phyloP scores from a whole-genome alignment of 805 yeast species.

The Myxozyma neotropica region DNA sequence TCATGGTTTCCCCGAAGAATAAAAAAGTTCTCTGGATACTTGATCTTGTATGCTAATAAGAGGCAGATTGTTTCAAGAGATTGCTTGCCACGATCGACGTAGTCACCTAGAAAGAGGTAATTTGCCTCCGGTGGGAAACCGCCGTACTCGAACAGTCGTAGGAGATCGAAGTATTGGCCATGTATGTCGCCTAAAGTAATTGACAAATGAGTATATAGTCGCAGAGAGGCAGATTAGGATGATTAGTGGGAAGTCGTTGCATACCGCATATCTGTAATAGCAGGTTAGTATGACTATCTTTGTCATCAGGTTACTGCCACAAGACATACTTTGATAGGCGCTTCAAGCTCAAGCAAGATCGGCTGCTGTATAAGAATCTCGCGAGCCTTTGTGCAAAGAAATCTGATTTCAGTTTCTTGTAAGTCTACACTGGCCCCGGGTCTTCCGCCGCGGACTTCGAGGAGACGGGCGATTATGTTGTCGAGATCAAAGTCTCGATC shows the following conservation, averaged over 20 bases:
- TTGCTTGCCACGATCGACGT: constrained; percentile 98
- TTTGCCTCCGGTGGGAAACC: constrained; percentile 99
- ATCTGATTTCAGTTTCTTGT: constrained; percentile 91
- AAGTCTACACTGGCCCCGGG: constrained; percentile 96
- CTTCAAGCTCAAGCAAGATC: constrained; percentile 89
- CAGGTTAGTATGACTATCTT: not conserved
- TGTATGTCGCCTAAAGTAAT: constrained; percentile 78
- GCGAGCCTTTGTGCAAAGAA: constrained; percentile 94
- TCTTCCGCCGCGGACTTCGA: constrained; percentile 96
- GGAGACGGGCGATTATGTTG: constrained; percentile 91
- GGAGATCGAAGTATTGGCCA: constrained; percentile 95
- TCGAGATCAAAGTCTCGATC: constrained; percentile 85
- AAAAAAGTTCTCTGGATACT: constrained; percentile 97
- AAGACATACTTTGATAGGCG: constrained; percentile 84
- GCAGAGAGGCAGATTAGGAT: not conserved
- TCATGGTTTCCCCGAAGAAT: constrained; percentile 97
- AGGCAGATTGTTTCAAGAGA: constrained; percentile 94
- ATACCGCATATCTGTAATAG: constrained; percentile 24
- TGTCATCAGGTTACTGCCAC: not conserved
- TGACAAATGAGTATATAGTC: too few species aligned
- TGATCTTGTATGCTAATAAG: constrained; percentile 91
- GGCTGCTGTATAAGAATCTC: constrained; percentile 98
- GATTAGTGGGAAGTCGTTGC: not conserved
- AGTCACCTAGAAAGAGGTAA: constrained; percentile 93
- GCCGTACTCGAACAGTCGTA: constrained; percentile 95